Base-by-base conservation (phyloP, 768 basidiomycete genomes). In the Dictyophora rubrovolvata region DNA sequence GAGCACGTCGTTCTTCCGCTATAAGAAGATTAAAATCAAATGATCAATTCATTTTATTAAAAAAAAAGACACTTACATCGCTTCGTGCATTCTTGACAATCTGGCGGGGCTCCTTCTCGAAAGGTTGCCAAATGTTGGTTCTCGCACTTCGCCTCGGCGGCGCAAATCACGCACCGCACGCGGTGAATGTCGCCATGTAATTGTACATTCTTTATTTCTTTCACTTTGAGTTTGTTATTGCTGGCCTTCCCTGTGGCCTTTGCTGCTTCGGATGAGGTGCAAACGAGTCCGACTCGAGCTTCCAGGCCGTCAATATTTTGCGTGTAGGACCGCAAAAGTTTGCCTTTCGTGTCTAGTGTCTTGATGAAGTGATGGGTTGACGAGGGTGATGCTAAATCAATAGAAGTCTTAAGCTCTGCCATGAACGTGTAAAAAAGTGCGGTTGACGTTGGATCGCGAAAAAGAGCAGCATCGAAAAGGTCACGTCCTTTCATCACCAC, bases 301-400 rank as follows among this genome's bases (percentile, higher is more conserved):
- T 99, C 96, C 12, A 99, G 73, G 11, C 93, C 95, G 71, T 99
- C 96, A 49, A 99, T 94, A 69, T 99, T 99, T 72, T 99, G 96
- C 0, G 96, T 97, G 70, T 97, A 99, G 12, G 86, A 89, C 60
- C 96, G 82, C 22, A 95, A 69, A 10, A 99, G 73, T 71, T 87
- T 93, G 53, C 85, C 85, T 70, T 90, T 93, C 16, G 79, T 70
- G 63, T 96, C 89, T 1, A 98, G 79, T 3, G 81, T 83, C 65
- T 86, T 84, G 60, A 99, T 83, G 70, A 99, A 96, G 55, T 76
- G 78, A 69, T 99, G 96, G 1, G 96, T 96, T 1, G 84, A 79
- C 0, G 92, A 84, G 1, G 93, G 93, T 28, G 79, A 69, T n/a
- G 89, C 89, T 53, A 74, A 72, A 67, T 92, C 87, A 64, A 93